Base-by-base conservation (phyloP, 805 yeast species). In the Kluyveromyces lactis region DNA sequence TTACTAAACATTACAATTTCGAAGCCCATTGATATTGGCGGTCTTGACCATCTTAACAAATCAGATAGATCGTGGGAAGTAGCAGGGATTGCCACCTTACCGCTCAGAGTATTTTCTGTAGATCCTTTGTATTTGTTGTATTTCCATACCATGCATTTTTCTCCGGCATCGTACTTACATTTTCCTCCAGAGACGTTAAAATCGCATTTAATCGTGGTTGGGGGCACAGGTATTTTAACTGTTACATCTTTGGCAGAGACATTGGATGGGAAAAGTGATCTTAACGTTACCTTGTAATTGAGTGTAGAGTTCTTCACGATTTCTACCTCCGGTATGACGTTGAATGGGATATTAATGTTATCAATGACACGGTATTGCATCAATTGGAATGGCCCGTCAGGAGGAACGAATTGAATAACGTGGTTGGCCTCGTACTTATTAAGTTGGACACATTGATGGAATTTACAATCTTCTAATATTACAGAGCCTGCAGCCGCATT, bases 361-460 rank as follows among this genome's bases (percentile, higher is more conserved):
- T 76, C 75, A 1, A 67, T 60, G 1, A 73, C 71, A 41, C 80
- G 67, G 60, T 86, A 87, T 26, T 75, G 69, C 89, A 87, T 79
- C 43, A 87, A 70, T 58, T 86, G 90, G 55, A 86, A 84, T 38
- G 77, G 75, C 0, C 95, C 95, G 61, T 86, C 95, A 1, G 95
- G 95, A 2, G 95, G 95, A 10, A 79, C 67, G 47, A 87, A 86
- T 33, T 72, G 75, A 42, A 87, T 81, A 18, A 74, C 63, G 30
- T 82, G 66, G 18, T 80, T 78, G 16, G 68, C 55, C 44, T 83
- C 86, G 58, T 81, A 85, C 48, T 75, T 72, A 42, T 75, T 74
- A 41, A 86, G 66, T 44, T 80, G 77, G 18, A 86, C 95, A 59
- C 95, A 84, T 51, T 85, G 90, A 60, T 86, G 95, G 61, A 86